A percentile compares a stretch with the other conserved stretches of the same genome.
These are phyloP conservation scores for Nicotiana noctiflora DNA, from an alignment of 257 asterid species.

Conservation along the genomic window DNA sequence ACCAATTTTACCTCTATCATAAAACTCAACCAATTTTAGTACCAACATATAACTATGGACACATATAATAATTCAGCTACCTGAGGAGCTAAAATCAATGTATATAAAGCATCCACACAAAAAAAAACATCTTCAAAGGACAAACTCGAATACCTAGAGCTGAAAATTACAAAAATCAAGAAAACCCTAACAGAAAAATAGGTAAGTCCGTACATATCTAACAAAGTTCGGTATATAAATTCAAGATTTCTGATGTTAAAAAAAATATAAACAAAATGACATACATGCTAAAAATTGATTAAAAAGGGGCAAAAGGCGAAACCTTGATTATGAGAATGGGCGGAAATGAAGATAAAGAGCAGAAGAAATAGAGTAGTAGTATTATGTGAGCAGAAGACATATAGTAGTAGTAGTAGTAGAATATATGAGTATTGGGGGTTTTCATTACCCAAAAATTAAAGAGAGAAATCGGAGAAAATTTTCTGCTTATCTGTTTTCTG, in stretches of 20 bases:
- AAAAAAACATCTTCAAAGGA: background rate
- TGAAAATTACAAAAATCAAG: background rate
- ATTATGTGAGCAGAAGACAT: constrained; percentile 9
- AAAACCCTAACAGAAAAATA: constrained; percentile 5
- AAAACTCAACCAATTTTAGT: background rate
- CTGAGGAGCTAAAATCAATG: background rate
- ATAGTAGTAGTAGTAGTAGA: background rate
- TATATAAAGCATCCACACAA: too few relatives aligned
- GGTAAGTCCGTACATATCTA: background rate
- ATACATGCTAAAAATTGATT: background rate
- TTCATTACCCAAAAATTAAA: background rate
- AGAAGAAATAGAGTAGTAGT: background rate
- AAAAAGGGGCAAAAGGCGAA: background rate
- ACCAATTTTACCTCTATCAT: background rate
- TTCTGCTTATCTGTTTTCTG: constrained; percentile 2
- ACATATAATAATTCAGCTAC: background rate
- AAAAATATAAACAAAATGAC: background rate
- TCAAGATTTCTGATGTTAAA: background rate
- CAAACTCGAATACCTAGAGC: background rate
- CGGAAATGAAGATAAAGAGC: background rate
- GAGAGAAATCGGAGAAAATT: background rate
- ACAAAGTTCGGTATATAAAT: background rate
- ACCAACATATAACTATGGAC: background rate
- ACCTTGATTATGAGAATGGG: constrained; percentile 10
- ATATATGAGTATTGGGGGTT: constrained; percentile 6